Base-by-base conservation (phyloP, 2,329 filamentous ascomycete genomes). In the Teratosphaeria viscida region DNA sequence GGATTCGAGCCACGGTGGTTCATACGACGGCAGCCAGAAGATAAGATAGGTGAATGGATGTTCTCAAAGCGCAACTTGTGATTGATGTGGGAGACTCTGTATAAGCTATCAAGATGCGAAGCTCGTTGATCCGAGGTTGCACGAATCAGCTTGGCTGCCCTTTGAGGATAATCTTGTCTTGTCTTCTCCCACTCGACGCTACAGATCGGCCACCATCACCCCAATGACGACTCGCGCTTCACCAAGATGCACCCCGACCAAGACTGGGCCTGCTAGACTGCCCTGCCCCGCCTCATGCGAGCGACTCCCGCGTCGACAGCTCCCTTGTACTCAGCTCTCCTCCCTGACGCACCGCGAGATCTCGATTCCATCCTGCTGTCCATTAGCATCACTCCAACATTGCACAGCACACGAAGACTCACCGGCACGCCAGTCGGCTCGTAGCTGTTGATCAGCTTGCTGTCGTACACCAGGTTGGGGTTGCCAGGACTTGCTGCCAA, bases 381-480 rank as follows among this genome's bases (percentile, higher is more conserved):
- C 52, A 60, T 68, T 56, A 67, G 64, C 57, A 53, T 11, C 10
- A 7, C 12, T 16, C 34, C 32, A 52, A 39, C 29, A 52, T 29
- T 23, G 5, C n/a, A 58, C 16, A 16, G 6, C 37, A 10, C 37
- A 10, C 19, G 39, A 52, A 12, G 49, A 75, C 83, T 77, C 75
- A 86, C 85, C 37, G 83, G 83, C 32, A 82, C 80, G 4, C 85
- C 86, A 7, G 84, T 85, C 0, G 86, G 85, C 71, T 88, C 86
- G 71, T 82, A 88, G 68, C 85, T 87, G 62, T 87, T 74, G 26
- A 84, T 71, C 58, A 88, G 71, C 61, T 78, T 75, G 69, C 84
- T 89, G 68, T 86, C 78, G 68, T 90, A 90, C 12, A 85, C 73
- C 63, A 90, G 68, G 61, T 81, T 79, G 1, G 86, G 85, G 66